Evolutionary conservation across 1,139 yeast genomes (phyloP).

Genomic region (Candida sanyaensis): DNA sequence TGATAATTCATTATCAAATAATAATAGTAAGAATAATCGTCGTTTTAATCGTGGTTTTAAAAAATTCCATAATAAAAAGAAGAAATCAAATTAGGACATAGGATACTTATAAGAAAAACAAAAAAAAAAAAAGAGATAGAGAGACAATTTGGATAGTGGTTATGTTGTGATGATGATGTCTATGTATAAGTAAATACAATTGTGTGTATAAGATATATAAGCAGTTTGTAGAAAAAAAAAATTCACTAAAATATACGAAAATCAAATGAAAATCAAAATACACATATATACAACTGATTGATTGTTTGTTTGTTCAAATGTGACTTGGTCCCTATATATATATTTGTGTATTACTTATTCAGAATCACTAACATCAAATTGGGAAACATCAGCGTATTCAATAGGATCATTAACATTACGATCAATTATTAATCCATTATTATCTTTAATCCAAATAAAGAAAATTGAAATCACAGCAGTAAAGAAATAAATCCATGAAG

Average conservation of each 20-base stretch:
- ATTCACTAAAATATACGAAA: too few species aligned
- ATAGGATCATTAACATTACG: conserved; percentile 18
- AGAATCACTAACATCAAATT: conserved; percentile 21
- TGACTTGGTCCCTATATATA: too few species aligned
- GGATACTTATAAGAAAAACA: too few species aligned
- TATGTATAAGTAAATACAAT: too few species aligned
- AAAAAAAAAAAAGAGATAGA: too few species aligned
- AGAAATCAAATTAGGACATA: not conserved
- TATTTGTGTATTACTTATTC: not conserved
- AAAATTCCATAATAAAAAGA: conserved; percentile 4
- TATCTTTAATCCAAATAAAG: conserved; percentile 37
- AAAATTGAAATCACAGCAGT: conserved; percentile 24
- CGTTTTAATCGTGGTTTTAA: conserved; percentile 15
- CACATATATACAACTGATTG: too few species aligned
- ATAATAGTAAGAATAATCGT: conserved; percentile 18
- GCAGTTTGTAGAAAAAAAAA: too few species aligned
- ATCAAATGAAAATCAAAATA: too few species aligned
- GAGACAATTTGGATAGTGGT: too few species aligned
- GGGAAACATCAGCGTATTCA: conserved; percentile 19
- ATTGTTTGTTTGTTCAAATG: too few species aligned
- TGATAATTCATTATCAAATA: conserved; percentile 31
- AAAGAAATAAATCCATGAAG: conserved; percentile 18
- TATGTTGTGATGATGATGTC: too few species aligned
- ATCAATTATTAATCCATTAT: conserved; percentile 34
- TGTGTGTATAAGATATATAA: too few species aligned